A percentile compares a stretch with the other conserved stretches of the same genome.
Evolutionary conservation across 2,329 filamentous ascomycete genomes (phyloP).

Genomic region (Sporothrix protearum): DNA sequence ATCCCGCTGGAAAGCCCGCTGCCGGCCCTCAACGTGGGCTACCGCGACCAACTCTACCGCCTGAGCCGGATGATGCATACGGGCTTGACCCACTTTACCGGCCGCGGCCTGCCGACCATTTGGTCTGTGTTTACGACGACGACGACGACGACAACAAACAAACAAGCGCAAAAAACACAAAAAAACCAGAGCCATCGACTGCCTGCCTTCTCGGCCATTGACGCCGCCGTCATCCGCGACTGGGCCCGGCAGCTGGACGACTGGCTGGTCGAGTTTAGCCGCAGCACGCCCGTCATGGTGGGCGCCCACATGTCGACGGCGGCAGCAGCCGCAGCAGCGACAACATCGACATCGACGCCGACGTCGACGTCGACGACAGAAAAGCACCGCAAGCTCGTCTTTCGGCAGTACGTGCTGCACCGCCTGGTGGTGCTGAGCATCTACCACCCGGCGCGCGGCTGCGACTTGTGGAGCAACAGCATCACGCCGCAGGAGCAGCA

Average conservation of each 20-base stretch:
- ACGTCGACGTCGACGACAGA: not conserved
- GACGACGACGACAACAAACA: no score
- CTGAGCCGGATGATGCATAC: conserved; percentile 28
- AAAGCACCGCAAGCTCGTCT: conserved; percentile 22
- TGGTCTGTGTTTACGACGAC: conserved; percentile 25
- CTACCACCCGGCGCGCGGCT: conserved; percentile 28
- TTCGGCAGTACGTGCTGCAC: conserved; percentile 28
- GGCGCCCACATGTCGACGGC: no score
- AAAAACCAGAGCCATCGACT: not conserved
- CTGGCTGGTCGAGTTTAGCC: conserved; percentile 26
- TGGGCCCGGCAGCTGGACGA: conserved; percentile 28
- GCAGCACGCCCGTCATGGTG: conserved; percentile 1
- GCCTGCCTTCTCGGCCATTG: conserved; percentile 15
- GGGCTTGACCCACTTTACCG: conserved; percentile 26
- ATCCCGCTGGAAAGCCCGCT: conserved; percentile 25
- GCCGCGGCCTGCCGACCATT: conserved; percentile 27
- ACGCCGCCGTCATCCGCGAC: conserved; percentile 27
- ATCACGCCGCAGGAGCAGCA: conserved; percentile 26
- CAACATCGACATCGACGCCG: not conserved
- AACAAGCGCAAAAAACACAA: not conserved
- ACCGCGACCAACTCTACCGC: conserved; percentile 26
- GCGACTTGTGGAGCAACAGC: conserved; percentile 24
- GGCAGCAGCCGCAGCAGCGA: not conserved
- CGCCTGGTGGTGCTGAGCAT: conserved; percentile 26
- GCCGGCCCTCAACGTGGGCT: conserved; percentile 19